Base-by-base conservation (phyloP, 768 basidiomycete genomes). In the Mycena floridula region DNA sequence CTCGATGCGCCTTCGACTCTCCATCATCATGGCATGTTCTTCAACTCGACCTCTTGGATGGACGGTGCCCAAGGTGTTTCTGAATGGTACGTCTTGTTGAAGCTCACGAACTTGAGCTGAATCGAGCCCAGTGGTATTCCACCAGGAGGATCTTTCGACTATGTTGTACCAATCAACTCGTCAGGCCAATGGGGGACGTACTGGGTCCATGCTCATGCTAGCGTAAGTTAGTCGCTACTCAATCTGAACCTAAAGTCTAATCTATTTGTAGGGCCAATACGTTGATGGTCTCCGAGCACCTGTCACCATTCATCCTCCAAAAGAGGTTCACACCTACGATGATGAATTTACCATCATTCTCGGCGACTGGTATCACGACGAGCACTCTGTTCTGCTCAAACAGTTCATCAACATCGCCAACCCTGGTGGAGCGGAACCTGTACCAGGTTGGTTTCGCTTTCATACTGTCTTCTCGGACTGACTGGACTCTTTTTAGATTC, bases 21-120 rank as follows among this genome's bases (percentile, higher is more conserved):
- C 13, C 94, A 98, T 61, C 85, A 93, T 58, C 94, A 96, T 65
- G 95, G 94, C 50, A 89, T 95, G 84, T 92, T 81, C 67, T 92
- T 96, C 73, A 93, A 93, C 60, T 74, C 77, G 2, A 76, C 85
- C 0, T 76, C 79, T 13, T 96, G 88, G 82, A 85, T 82, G 71
- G 95, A 98, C 61, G 95, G 95, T 26, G 91, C 95, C 1, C 62
- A 76, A 22, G 79, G 73, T 5, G 79, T 92, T 27, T 76, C 85
- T 0, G 89, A 96, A 68, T 97, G 92, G 88, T 86, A 59, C 40
- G 65, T 59, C 15, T 32, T 44, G 15, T 21, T 24, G 6, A 4
- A 42, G 6, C 24, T 42, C 15, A 40, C 38, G 21, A 42, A 42
- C n/a, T 24, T 25, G 15, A 24, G 32, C 25, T 24, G 12, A 15